Base-by-base conservation (phyloP, 2,329 filamentous ascomycete species). In the Aspergillus japonicus region DNA sequence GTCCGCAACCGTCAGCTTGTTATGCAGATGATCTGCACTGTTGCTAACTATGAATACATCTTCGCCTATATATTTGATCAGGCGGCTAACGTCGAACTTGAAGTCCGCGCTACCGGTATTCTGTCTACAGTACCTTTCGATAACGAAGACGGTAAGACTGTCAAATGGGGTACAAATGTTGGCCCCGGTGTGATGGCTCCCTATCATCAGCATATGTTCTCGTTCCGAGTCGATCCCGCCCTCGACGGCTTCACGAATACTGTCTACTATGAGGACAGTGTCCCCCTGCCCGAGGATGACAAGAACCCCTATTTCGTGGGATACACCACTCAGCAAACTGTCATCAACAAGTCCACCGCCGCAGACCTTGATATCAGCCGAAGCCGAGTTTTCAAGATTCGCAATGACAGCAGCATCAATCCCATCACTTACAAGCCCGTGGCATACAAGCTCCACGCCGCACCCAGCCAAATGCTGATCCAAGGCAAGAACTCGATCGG, bases 181-280 rank as follows among this genome's bases (percentile, higher is more conserved):
- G 86, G 88, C 60, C 87, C 87, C 0, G 87, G 88, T 48, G 87
- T 89, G 16, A 83, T 91, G 35, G 89, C 87, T 2, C 79, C 81
- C 0, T 86, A 89, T 74, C 89, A 92, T 69, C 89, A 93, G 70
- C 90, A 92, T 74, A 89, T 92, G 72, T 91, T 93, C 77, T 87
- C 83, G 3, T 79, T 88, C 5, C 83, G 86, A 8, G 78, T 88
- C 12, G 86, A 88, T 68, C 85, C 86, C n/a, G 83, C 83, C 64
- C 77, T 87, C 52, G 85, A 85, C 60, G 85, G 86, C 0, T 80
- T 81, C 61, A 74, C 77, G 24, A 86, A 87, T 68, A 76, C 81
- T 0, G 72, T 86, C 29, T 79, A 84, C 58, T 84, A 88, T 68
- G 79, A 83, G 58, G 85, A 87, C 67, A 83, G 83, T 2, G 81